Base-by-base conservation (phyloP, 2,329 filamentous ascomycete species). In the Fusarium siculi region DNA sequence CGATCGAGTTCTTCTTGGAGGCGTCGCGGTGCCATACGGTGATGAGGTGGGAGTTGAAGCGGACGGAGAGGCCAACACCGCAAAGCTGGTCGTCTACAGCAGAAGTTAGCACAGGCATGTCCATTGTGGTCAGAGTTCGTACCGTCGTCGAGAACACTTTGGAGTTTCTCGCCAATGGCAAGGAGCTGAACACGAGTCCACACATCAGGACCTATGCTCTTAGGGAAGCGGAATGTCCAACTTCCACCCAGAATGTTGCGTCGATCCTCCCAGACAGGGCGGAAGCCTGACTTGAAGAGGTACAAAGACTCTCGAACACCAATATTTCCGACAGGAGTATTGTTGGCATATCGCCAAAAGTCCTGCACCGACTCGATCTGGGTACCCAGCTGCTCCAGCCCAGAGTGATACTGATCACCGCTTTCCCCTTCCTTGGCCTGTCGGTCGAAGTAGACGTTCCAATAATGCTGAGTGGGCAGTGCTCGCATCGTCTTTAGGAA, bases 1-100 rank as follows among this genome's bases (percentile, higher is more conserved):
- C 91, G 75, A 96, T 89, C 10, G 94, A 96, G 75, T 89, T 90
- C 79, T 93, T 87, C 82, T 96, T 95, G 68, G 90, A 91, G 28
- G 92, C 91, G 79, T 97, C 93, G 71, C 96, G 93, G 84, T 97
- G 96, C 96, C 96, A 98, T 79, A 98, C 90, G 76, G 93, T 93
- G 80, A 98, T 92, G 75, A 97, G 90, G 80, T 96, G 92, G 36
- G 92, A 93, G 84, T 95, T 97, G 87, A 96, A 97, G 77, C 95
- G 92, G 65, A 96, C 93, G 3, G 93, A 95, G 73, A 96, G 91
- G 46, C 93, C 94, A 52, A 98, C 91, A 56, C 96, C 96, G 80
- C 95, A 96, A 76, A 98, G 93, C 80, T 97, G 94, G 80, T 94
- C 93, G 68, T 90, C 93, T 94, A 78, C 65, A 40, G 25, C 36